Percentiles rank a stretch among this genome's conserved stretches.
Conservation (phyloP, 352 stramenopile species). For the Hyaloperonospora arabidopsidis region DNA sequence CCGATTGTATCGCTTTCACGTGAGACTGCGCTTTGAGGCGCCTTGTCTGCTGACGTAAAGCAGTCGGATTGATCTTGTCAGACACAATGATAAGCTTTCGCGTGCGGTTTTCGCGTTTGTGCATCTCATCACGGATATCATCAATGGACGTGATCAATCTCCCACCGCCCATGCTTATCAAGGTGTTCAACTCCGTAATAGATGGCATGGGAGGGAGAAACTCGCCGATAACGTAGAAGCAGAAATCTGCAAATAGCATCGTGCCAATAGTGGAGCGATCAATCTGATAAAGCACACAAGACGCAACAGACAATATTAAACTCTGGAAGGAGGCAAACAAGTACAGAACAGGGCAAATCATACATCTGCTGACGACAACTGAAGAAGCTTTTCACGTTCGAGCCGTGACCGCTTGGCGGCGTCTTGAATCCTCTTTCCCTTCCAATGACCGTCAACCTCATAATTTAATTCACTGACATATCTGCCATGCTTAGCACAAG, state of each 20-base stretch:
- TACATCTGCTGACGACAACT: constrained; percentile 20
- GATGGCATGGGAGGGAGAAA: constrained; percentile 75
- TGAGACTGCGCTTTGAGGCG: constrained; percentile 35
- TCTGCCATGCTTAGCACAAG: constrained; percentile 28
- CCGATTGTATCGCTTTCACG: constrained; percentile 30
- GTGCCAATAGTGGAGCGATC: constrained; percentile 38
- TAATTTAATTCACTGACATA: constrained; percentile 44
- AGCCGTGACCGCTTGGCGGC: constrained; percentile 42
- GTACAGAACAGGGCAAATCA: constrained; percentile 3
- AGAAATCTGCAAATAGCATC: constrained; percentile 59
- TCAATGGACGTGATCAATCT: constrained; percentile 46
- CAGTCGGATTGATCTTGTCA: constrained; percentile 63
- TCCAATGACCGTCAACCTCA: constrained; percentile 57
- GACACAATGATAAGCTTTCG: constrained; percentile 62
- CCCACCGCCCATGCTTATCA: constrained; percentile 60
- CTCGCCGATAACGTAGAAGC: constrained; percentile 66
- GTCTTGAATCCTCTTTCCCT: constrained; percentile 41
- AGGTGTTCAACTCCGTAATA: constrained; percentile 49
- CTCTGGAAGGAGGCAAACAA: not conserved
- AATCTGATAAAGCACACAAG: constrained; percentile 4
- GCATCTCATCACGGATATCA: constrained; percentile 44
- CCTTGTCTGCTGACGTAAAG: constrained; percentile 36
- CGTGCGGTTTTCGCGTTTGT: constrained; percentile 38
- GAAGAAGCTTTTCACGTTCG: constrained; percentile 34
- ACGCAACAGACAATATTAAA: constrained; percentile 2